A percentile compares a stretch with the other conserved stretches of the same genome.
These are phyloP conservation scores for Gyromitra esculenta DNA, from an alignment of 2,329 filamentous ascomycete species.

Conservation along the genomic window DNA sequence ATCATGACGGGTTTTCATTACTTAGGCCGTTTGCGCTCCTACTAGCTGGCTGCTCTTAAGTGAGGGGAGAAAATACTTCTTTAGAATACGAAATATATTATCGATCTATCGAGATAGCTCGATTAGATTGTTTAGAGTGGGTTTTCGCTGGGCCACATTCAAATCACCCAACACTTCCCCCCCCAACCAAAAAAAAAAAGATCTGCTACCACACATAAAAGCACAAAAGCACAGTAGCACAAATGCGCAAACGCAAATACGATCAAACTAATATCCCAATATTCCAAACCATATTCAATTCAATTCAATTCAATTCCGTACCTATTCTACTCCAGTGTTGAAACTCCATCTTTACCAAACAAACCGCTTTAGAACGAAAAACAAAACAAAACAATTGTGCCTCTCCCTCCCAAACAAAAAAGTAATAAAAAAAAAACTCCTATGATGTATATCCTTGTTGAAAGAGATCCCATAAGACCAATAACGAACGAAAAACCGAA, in stretches of 20 bases:
- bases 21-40: no score
- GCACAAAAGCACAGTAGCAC: not conserved
- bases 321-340: constrained; percentile 7
- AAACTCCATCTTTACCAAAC: not conserved
- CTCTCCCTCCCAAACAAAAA: not conserved
- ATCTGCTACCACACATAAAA: no score
- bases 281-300: not conserved
- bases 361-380: not conserved
- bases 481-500: not conserved
- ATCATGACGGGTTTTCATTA: no score
- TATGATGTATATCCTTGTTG: constrained; percentile 24
- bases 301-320: not conserved
- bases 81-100: no score
- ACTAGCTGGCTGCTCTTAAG: no score
- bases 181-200: no score
- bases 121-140: no score
- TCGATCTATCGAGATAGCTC: no score
- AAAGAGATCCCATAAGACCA: constrained; percentile 23
- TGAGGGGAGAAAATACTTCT: no score
- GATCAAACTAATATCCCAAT: not conserved
- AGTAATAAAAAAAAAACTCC: constrained; percentile 1
- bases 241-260: constrained; percentile 4
- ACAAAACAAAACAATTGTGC: constrained; percentile 15
- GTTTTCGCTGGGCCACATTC: no score
- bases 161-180: no score